These are phyloP conservation scores for Cadophora sp. DNA, from an alignment of 2,329 filamentous ascomycete genomes.

Conservation along the genomic window DNA sequence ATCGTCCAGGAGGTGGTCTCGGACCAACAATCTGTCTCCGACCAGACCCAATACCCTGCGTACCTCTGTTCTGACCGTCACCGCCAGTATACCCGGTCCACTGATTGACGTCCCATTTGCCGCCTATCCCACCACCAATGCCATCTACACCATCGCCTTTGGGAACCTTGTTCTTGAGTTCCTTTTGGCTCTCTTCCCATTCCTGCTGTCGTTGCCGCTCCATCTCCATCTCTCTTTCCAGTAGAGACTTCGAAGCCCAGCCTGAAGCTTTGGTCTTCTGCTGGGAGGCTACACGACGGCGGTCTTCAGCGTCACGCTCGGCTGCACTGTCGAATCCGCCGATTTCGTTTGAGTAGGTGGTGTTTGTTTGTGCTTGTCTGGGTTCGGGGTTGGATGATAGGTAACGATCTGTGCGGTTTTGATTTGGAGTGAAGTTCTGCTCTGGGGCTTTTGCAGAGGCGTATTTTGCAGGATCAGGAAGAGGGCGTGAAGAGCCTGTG, in stretches of 20 bases:
- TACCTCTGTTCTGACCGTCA: slow-evolving; percentile 73
- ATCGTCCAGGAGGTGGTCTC: slow-evolving; percentile 61
- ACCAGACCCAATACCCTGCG: slow-evolving; percentile 70
- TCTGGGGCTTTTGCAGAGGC: slow-evolving; percentile 32
- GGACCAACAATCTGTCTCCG: slow-evolving; percentile 82
- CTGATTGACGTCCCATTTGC: slow-evolving; percentile 67
- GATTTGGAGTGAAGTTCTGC: slow-evolving; percentile 28
- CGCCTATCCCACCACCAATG: slow-evolving; percentile 68
- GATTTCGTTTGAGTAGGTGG: slow-evolving; percentile 49
- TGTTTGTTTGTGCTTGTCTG: slow-evolving; percentile 41
- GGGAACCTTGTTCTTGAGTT: slow-evolving; percentile 56
- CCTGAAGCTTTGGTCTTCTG: slow-evolving; percentile 58
- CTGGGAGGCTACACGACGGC: slow-evolving; percentile 54
- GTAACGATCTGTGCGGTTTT: slow-evolving; percentile 55
- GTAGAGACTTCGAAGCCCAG: slow-evolving; percentile 59
- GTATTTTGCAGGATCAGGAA: slow-evolving; percentile 45
- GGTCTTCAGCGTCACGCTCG: slow-evolving; percentile 58
- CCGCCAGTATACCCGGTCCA: slow-evolving; percentile 76
- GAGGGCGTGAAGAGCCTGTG: slow-evolving; percentile 46
- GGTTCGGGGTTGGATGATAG: slow-evolving; percentile 56
- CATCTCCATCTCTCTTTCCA: slow-evolving; percentile 67
- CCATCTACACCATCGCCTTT: slow-evolving; percentile 62
- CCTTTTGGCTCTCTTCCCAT: slow-evolving; percentile 77
- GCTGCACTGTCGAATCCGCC: slow-evolving; percentile 49
- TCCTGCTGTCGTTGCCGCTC: slow-evolving; percentile 64